phyloP scores from a whole-genome alignment of 495 filamentous ascomycete genomes.

The Trichoderma orchidacearum region DNA sequence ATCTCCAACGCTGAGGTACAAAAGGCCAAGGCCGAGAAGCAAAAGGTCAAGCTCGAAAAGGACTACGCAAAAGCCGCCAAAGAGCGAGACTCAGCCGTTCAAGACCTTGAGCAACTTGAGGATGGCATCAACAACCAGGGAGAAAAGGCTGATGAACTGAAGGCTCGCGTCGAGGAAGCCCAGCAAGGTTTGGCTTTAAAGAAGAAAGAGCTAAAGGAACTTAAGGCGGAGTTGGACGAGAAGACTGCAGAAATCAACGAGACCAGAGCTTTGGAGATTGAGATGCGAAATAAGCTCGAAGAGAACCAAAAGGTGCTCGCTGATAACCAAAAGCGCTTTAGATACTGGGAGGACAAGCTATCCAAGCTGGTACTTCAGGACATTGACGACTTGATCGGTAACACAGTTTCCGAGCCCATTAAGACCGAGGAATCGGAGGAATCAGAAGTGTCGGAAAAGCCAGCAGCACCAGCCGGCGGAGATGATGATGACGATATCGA shows the following conservation, averaged over 20 bases:
- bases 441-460: not conserved
- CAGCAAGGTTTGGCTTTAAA: conserved; percentile 68
- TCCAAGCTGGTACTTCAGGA: conserved; percentile 68
- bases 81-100: conserved; percentile 56
- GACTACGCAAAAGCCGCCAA: conserved; percentile 57
- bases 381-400: conserved; percentile 53
- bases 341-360: conserved; percentile 82
- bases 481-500: conserved; percentile 9
- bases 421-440: not conserved
- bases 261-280: conserved; percentile 81
- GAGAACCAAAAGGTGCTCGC: conserved; percentile 81
- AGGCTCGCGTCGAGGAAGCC: conserved; percentile 69
- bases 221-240: conserved; percentile 79
- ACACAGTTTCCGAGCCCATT: conserved; percentile 12
- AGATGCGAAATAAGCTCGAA: conserved; percentile 96
- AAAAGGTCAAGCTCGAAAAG: conserved; percentile 74
- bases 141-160: conserved; percentile 56
- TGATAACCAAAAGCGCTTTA: conserved; percentile 75
- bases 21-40: conserved; percentile 84
- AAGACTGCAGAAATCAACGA: conserved; percentile 81
- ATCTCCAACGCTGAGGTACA: conserved; percentile 73
- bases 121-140: conserved; percentile 64
- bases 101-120: conserved; percentile 62
- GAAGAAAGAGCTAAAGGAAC: conserved; percentile 59
- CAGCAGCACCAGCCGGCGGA: conserved; percentile 3